Conservation (phyloP, 2,329 filamentous ascomycete species). For the Venturia pyrina region DNA sequence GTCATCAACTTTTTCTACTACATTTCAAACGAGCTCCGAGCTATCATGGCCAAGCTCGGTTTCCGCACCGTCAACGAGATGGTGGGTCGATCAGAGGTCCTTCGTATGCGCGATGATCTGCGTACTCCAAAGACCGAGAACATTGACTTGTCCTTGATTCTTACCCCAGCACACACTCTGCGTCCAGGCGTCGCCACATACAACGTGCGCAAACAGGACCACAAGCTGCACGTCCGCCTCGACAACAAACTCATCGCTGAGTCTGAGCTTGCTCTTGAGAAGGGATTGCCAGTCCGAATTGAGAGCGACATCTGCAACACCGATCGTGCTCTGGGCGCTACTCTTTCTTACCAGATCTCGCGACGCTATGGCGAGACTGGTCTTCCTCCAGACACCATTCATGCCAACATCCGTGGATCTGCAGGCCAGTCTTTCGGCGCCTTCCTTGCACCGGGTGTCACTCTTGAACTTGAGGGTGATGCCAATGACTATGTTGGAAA, state of each 20-base stretch:
- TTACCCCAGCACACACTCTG: slow-evolving; percentile 92
- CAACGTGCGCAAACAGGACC: slow-evolving; percentile 96
- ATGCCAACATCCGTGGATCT: slow-evolving; percentile 92
- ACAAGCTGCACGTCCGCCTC: slow-evolving; percentile 81
- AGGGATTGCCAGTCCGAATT: slow-evolving; percentile 83
- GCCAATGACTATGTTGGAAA: slow-evolving; percentile 96
- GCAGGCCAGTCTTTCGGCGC: slow-evolving; percentile 95
- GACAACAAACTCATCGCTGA: slow-evolving; percentile 97
- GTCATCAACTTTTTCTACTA: slow-evolving; percentile 99
- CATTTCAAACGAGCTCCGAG: slow-evolving; percentile 86
- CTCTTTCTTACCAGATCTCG: slow-evolving; percentile 90
- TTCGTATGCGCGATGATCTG: slow-evolving; percentile 81
- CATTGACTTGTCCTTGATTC: slow-evolving; percentile 82
- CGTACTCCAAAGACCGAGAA: slow-evolving; percentile 83
- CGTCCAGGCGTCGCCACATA: slow-evolving; percentile 91
- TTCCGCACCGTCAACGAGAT: slow-evolving; percentile 96
- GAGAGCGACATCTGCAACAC: slow-evolving; percentile 97
- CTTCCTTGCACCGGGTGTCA: slow-evolving; percentile 86
- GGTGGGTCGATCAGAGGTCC: slow-evolving; percentile 82
- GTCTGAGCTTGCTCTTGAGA: slow-evolving; percentile 87
- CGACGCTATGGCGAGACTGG: slow-evolving; percentile 85
- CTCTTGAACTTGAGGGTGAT: slow-evolving; percentile 89
- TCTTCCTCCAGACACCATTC: slow-evolving; percentile 83
- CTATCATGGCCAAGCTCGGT: slow-evolving; percentile 93
- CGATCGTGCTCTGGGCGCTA: slow-evolving; percentile 85